These are phyloP conservation scores for Theileria sp. DNA, from an alignment of 169 alveolate species.

Conservation along the genomic window DNA sequence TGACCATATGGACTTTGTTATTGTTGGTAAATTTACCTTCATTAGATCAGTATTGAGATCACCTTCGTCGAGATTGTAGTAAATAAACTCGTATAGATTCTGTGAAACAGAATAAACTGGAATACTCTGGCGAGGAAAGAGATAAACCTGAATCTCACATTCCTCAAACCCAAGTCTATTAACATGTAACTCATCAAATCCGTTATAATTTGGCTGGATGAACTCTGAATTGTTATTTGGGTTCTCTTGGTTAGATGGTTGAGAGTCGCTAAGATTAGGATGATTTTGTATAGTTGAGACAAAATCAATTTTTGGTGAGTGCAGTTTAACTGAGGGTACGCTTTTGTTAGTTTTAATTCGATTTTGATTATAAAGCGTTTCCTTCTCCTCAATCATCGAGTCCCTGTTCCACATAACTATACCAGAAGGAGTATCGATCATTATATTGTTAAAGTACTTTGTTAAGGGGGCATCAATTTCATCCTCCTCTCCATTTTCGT, in stretches of 20 bases:
- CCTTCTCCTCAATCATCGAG: not conserved
- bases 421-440: constrained; percentile 34
- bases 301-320: not conserved
- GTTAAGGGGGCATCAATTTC: constrained; percentile 12
- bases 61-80: not conserved
- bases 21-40: constrained; percentile 12
- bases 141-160: constrained; percentile 31
- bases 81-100: constrained; percentile 16
- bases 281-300: not conserved
- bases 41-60: not conserved
- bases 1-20: constrained; percentile 10
- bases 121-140: constrained; percentile 31
- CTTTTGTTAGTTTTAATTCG: not conserved
- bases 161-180: constrained; percentile 22
- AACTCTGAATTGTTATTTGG: not conserved
- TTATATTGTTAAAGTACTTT: constrained; percentile 29
- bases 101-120: constrained; percentile 33
- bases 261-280: not conserved
- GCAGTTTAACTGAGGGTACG: not conserved
- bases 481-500: not conserved
- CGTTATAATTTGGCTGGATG: constrained; percentile 11
- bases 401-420: constrained; percentile 45
- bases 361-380: not conserved
- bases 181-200: constrained; percentile 43
- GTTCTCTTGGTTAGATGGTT: not conserved